Conservation (phyloP, 257 asterid genomes). For the Gentiana macrophylla region DNA sequence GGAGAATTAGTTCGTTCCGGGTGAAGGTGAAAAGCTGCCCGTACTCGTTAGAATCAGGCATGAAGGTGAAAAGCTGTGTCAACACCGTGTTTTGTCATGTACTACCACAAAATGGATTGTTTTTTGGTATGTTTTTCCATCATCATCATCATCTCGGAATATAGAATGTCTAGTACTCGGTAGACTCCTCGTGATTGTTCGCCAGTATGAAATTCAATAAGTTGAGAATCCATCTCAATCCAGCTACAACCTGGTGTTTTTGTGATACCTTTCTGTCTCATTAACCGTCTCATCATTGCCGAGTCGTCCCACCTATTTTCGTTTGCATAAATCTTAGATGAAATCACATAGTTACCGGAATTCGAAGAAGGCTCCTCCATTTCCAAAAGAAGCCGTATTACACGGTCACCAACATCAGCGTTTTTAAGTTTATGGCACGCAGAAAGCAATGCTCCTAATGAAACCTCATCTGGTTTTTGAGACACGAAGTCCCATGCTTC, state of each 20-base stretch:
- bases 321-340: conserved; percentile 67
- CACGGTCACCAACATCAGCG: conserved; percentile 62
- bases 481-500: conserved; percentile 96
- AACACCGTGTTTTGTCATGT: too few relatives aligned
- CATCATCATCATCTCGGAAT: conserved; percentile 39
- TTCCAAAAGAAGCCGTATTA: conserved; percentile 47
- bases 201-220: conserved; percentile 72
- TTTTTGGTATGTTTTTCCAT: background rate
- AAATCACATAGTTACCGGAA: conserved; percentile 68
- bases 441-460: conserved; percentile 67
- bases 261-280: conserved; percentile 64
- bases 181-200: conserved; percentile 28
- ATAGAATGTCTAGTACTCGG: conserved; percentile 40
- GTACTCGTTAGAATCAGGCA: too few relatives aligned
- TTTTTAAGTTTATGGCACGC: conserved; percentile 72
- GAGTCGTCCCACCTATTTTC: conserved; percentile 70
- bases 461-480: conserved; percentile 63
- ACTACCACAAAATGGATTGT: too few relatives aligned
- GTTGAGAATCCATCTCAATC: conserved; percentile 62
- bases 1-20: too few relatives aligned
- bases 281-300: conserved; percentile 60
- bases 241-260: conserved; percentile 95
- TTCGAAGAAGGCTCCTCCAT: conserved; percentile 56
- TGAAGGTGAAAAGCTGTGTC: too few relatives aligned
- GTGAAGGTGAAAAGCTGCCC: too few relatives aligned